Base-by-base conservation (phyloP, 495 filamentous ascomycete genomes). In the Podospora appendiculata region DNA sequence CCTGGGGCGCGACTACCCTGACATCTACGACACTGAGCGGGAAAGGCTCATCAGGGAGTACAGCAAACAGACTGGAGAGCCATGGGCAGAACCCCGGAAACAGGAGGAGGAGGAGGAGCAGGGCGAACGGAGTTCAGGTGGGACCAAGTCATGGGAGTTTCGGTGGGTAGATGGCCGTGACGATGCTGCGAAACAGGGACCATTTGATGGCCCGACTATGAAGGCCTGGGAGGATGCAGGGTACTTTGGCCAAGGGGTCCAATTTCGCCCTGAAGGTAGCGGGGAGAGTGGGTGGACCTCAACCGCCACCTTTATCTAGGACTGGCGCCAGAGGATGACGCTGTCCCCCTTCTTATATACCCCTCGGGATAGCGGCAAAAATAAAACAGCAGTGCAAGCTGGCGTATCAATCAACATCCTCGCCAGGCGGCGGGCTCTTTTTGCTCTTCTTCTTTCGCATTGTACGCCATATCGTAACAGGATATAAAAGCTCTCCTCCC, bases 171-270 rank as follows among this genome's bases (percentile, higher is more conserved):
- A 95, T 59, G 89, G 84, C 41, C 75, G 89, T n/a, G 93, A 95
- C 61, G 85, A 81, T 4, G 88, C 81, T 0, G 76, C 82, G 45
- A 77, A 79, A 34, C 87, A 97, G 67, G 94, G 93, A 0, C 90
- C 91, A 1, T 98, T 91, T 64, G 88, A 95, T 60, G 83, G 79
- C 12, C 59, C 72, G 0, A 89, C 84, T 45, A 98, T 98, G 93
- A 76, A 78, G 43, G 84, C 86, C 0, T 98, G 93, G 93, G 80
- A 84, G 53, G 79, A 85, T 50, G 89, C 89, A 10, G 94, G 94
- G 6, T 97, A 96, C 58, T 98, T 98, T 71, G 89, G 85, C 2
- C 88, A 95, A 58, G 92, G 89, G 0, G 88, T 95, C 19, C 92
- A 97, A 65, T 97, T 97, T 62, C 74, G 86, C 48, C 74, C 68